Base-by-base conservation (phyloP, 2,329 filamentous ascomycete species). In the Colletotrichum gloeosporioides region DNA sequence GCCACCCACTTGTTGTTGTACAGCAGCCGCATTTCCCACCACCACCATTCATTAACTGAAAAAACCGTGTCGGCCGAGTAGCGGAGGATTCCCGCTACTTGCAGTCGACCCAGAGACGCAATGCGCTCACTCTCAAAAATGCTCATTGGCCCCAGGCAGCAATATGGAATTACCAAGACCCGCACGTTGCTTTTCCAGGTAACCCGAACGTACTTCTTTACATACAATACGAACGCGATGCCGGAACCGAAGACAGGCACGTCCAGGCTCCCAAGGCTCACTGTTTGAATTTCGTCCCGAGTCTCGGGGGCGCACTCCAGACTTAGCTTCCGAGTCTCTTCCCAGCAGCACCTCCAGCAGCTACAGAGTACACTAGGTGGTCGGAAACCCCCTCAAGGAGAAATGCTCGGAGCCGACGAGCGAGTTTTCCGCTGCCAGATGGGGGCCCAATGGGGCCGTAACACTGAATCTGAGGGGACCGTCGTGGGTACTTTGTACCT, bases 321-420 rank as follows among this genome's bases (percentile, higher is more conserved):
- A 34, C 59, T 34, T 25, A 59, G 25, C 55, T 13, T 59, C 55
- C 55, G 55, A 59, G 55, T 16, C 55, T 59, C 25, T 49, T 49
- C 44, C 44, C n/a, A 22, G 44, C n/a, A 49, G 44, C 31, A 9
- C 15, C 31, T 49, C 31, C 16, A 25, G 22, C n/a, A 34, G n/a
- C 39, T 44, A 44, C 34, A 39, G 36, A 39, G 36, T 39, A 18
- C 16, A 49, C 44, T 49, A 49, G 36, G 36, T 39, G 36, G 44
- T n/a, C n/a, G 44, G 44, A 49, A 49, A 22, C 44, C n/a, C 44
- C 44, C n/a, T 22, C 44, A 49, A 68, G 39, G 69, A 73, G 64
- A 65, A 39, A 61, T 59, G 44, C 73, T 73, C 73, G 70, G 73
- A 76, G 64, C 73, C 70, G 73, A 76, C 70, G 44, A 59, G 34